A percentile compares a stretch with the other conserved stretches of the same genome.
phyloP scores from a whole-genome alignment of 805 yeast genomes.

The Barnettozyma pratensis region DNA sequence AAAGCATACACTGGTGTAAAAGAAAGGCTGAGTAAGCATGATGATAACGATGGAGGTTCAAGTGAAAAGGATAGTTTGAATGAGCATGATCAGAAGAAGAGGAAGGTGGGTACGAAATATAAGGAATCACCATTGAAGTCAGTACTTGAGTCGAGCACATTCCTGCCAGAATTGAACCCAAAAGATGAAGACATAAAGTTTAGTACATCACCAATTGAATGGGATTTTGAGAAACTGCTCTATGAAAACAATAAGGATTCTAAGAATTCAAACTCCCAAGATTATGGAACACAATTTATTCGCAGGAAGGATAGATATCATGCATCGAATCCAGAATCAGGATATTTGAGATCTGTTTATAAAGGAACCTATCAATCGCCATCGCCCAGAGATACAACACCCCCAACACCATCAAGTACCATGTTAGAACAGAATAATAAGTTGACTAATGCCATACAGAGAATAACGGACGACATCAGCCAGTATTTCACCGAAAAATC shows the following conservation, averaged over 20 bases:
- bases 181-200: slow-evolving; percentile 15
- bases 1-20: background rate
- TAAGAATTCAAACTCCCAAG: slow-evolving; percentile 4
- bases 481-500: background rate
- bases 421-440: background rate
- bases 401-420: slow-evolving; percentile 22
- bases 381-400: slow-evolving; percentile 11
- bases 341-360: slow-evolving; percentile 29
- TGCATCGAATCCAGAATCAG: slow-evolving; percentile 17
- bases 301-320: slow-evolving; percentile 17
- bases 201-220: slow-evolving; percentile 18
- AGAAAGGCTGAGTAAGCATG: background rate
- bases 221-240: slow-evolving; percentile 13
- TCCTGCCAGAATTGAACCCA: slow-evolving; percentile 12
- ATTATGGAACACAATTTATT: slow-evolving; percentile 35
- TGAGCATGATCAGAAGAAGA: slow-evolving; percentile 9
- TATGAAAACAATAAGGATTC: background rate
- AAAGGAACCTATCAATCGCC: slow-evolving; percentile 34
- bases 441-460: slow-evolving; percentile 1
- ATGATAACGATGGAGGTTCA: background rate
- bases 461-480: slow-evolving; percentile 3
- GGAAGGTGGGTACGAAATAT: background rate
- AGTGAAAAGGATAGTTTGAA: too few species aligned
- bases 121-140: slow-evolving; percentile 8
- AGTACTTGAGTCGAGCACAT: slow-evolving; percentile 7